Percentiles rank a stretch among this genome's conserved stretches.
These are phyloP conservation scores for Termitomyces bulborhizus DNA, from an alignment of 768 basidiomycete species.

Conservation along the genomic window DNA sequence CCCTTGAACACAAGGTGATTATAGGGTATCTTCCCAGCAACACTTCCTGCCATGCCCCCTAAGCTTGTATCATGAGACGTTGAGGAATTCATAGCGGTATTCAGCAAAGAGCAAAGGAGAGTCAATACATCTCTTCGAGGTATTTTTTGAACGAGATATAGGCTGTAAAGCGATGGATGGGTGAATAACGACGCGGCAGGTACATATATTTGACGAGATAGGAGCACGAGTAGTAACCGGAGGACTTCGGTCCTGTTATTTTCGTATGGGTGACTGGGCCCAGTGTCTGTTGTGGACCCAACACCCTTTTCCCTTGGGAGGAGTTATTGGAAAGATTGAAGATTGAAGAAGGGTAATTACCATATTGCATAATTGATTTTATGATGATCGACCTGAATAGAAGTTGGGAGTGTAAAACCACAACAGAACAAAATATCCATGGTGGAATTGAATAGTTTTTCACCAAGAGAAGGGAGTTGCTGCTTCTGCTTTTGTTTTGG, in stretches of 20 bases:
- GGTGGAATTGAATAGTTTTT: slow-evolving; percentile 70
- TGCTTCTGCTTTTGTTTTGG: slow-evolving; percentile 37
- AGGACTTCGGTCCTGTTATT: slow-evolving; percentile 85
- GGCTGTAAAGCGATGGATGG: slow-evolving; percentile 70
- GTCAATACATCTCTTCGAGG: slow-evolving; percentile 84
- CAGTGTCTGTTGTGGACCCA: slow-evolving; percentile 77
- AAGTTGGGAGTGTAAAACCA: slow-evolving; percentile 83
- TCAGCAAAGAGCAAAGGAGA: slow-evolving; percentile 87
- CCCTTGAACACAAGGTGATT: slow-evolving; percentile 88
- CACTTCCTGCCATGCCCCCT: slow-evolving; percentile 65
- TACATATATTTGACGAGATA: slow-evolving; percentile 88
- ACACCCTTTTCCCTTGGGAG: slow-evolving; percentile 85
- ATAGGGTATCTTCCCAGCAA: slow-evolving; percentile 79
- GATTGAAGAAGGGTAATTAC: slow-evolving; percentile 33
- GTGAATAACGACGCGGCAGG: slow-evolving; percentile 64
- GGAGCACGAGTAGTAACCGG: slow-evolving; percentile 78
- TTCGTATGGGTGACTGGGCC: slow-evolving; percentile 59
- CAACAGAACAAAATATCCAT: slow-evolving; percentile 91
- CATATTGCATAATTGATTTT: slow-evolving; percentile 87
- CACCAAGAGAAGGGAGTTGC: slow-evolving; percentile 66
- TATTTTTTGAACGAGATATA: slow-evolving; percentile 71
- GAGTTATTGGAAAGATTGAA: background rate
- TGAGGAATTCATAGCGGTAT: slow-evolving; percentile 77
- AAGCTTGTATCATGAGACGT: slow-evolving; percentile 45
- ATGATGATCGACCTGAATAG: slow-evolving; percentile 71